Conservation (phyloP, 2,329 filamentous ascomycete species). For the Botrytis deweyae region DNA sequence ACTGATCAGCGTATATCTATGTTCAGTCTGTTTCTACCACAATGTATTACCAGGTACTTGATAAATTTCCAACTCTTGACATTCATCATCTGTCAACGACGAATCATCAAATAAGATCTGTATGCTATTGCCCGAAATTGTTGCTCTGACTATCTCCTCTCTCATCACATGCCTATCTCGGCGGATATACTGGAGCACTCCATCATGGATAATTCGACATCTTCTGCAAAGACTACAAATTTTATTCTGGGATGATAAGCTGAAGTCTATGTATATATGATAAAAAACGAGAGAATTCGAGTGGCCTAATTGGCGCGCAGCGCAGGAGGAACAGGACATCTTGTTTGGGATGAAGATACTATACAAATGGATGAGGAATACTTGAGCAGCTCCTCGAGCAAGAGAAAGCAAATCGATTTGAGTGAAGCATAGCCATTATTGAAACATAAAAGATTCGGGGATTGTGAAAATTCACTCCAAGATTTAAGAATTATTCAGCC, state of each 20-base stretch:
- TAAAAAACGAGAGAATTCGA: background rate
- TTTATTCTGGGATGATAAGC: background rate
- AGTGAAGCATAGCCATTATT: background rate
- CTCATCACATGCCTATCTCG: background rate
- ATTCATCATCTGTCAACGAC: background rate
- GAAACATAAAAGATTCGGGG: background rate
- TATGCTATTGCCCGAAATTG: background rate
- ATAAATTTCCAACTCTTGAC: background rate
- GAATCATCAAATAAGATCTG: background rate
- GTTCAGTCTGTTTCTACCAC: background rate
- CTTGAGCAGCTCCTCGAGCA: too few species aligned
- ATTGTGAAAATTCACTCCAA: background rate
- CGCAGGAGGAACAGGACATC: background rate
- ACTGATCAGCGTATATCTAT: background rate
- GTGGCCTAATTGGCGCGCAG: background rate
- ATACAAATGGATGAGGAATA: background rate
- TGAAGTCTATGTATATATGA: background rate
- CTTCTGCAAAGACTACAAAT: background rate
- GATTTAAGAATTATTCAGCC: background rate
- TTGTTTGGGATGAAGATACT: background rate
- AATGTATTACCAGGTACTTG: background rate
- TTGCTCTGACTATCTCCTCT: background rate
- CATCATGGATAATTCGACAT: background rate
- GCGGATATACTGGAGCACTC: background rate
- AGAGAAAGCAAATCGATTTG: background rate